A percentile compares a stretch with the other conserved stretches of the same genome.
phyloP scores from a whole-genome alignment of 495 filamentous ascomycete genomes.

The Umbilicaria muhlenbergii region DNA sequence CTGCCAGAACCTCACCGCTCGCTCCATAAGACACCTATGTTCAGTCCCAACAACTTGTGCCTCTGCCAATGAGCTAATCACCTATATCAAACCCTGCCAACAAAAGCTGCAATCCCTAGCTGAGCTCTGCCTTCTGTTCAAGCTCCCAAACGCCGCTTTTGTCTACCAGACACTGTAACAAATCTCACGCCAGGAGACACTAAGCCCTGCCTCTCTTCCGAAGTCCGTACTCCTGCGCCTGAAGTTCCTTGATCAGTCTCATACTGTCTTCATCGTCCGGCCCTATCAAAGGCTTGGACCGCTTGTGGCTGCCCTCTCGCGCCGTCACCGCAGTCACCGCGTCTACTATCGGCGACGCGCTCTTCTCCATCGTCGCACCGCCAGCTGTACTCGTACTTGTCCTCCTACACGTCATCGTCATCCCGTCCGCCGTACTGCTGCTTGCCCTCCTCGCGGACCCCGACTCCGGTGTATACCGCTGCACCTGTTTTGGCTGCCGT shows the following conservation, averaged over 20 bases:
- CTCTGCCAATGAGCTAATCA: too few species aligned
- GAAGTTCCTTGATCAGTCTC: slow-evolving; percentile 38
- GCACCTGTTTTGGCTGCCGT: slow-evolving; percentile 30
- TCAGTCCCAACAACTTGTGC: too few species aligned
- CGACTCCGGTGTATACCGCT: slow-evolving; percentile 27
- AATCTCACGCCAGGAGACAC: too few species aligned
- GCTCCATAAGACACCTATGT: too few species aligned
- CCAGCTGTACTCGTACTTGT: slow-evolving; percentile 18
- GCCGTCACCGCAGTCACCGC: neutral
- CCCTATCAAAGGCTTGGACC: slow-evolving; percentile 12
- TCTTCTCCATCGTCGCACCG: slow-evolving; percentile 19
- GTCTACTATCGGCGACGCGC: neutral
- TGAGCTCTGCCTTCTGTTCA: too few species aligned
- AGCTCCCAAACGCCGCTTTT: too few species aligned
- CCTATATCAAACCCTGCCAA: too few species aligned
- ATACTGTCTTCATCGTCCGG: slow-evolving; percentile 36
- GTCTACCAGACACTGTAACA: too few species aligned
- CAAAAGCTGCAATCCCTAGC: too few species aligned
- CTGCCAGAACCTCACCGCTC: too few species aligned
- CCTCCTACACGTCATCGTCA: slow-evolving; percentile 9
- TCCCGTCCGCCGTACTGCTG: slow-evolving; percentile 12
- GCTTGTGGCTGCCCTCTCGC: neutral
- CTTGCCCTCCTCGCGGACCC: slow-evolving; percentile 14
- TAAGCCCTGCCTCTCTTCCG: slow-evolving; percentile 23
- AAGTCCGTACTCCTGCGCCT: slow-evolving; percentile 43